Evolutionary conservation across 2,329 filamentous ascomycete genomes (phyloP).

Genomic region (Fusarium albosuccineum): DNA sequence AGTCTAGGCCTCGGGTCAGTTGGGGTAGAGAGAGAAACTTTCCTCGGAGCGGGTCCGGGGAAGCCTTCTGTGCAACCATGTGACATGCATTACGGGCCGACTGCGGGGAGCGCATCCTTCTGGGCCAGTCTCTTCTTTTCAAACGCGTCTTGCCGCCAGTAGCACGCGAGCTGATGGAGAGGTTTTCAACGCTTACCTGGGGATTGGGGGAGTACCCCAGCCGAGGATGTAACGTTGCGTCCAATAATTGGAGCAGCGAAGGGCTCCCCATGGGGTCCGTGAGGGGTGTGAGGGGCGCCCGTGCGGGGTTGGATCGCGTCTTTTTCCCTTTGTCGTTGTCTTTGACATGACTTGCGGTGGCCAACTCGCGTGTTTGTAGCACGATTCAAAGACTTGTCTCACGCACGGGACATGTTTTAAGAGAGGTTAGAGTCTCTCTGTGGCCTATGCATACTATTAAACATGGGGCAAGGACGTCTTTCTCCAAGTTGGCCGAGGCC

Average conservation of each 20-base stretch:
- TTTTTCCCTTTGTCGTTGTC: not conserved
- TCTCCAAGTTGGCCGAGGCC: too few species aligned
- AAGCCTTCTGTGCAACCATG: not conserved
- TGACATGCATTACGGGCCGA: conserved; percentile 6
- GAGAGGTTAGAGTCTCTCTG: too few species aligned
- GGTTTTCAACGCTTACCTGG: not conserved
- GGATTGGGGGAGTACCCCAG: not conserved
- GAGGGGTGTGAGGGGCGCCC: not conserved
- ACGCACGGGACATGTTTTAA: too few species aligned
- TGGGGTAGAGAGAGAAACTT: not conserved
- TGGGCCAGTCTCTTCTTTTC: not conserved
- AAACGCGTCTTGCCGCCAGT: not conserved
- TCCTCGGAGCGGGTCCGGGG: not conserved
- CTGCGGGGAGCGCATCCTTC: not conserved
- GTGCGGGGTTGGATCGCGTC: not conserved
- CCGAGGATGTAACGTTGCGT: not conserved
- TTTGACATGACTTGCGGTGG: too few species aligned
- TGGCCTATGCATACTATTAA: too few species aligned
- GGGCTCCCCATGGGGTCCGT: conserved; percentile 4
- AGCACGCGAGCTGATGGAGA: not conserved
- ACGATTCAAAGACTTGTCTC: too few species aligned
- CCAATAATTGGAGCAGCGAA: not conserved
- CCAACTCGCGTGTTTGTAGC: too few species aligned
- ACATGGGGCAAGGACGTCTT: too few species aligned
- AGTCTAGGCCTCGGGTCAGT: not conserved